Conservation (phyloP, 2,329 filamentous ascomycete species). For the Sporothrix sp. region DNA sequence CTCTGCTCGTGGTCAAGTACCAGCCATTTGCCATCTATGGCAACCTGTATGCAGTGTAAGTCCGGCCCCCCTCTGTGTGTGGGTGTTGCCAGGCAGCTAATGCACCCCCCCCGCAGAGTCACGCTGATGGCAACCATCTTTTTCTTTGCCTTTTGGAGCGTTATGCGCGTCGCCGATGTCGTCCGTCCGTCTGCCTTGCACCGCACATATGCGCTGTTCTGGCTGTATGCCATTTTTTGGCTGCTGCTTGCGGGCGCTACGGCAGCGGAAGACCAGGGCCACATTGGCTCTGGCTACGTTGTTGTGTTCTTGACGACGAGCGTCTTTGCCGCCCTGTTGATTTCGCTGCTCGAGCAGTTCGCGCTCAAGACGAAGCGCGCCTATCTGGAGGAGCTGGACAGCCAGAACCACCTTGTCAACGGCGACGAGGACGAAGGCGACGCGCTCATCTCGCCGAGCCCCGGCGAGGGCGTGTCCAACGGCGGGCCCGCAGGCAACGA, state of each 20-base stretch:
- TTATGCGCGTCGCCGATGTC: constrained; percentile 68
- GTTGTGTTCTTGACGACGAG: constrained; percentile 71
- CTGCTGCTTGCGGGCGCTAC: constrained; percentile 60
- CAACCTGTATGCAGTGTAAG: constrained; percentile 67
- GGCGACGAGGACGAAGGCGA: constrained; percentile 17
- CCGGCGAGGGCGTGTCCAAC: constrained; percentile 25
- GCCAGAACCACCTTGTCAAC: neutral
- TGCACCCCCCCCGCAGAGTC: constrained; percentile 47
- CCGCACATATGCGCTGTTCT: constrained; percentile 68
- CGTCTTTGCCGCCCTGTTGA: constrained; percentile 61
- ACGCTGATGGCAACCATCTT: constrained; percentile 76
- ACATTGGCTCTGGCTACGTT: constrained; percentile 68
- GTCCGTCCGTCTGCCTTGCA: constrained; percentile 79
- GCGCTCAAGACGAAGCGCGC: constrained; percentile 60
- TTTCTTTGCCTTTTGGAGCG: constrained; percentile 72
- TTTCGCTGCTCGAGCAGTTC: constrained; percentile 74
- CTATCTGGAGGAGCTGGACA: constrained; percentile 51
- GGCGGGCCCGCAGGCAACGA: constrained; percentile 21
- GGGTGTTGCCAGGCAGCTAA: too few species aligned
- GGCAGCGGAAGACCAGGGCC: constrained; percentile 64
- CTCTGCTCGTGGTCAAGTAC: constrained; percentile 67
- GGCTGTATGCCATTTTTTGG: constrained; percentile 75
- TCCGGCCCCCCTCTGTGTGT: too few species aligned
- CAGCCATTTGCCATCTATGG: constrained; percentile 91
- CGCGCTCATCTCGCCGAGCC: constrained; percentile 32